Evolutionary conservation across 1,284 basidiomycete genomes (phyloP), one percentile per base, ranked within the genome.

Genomic region (Microstroma glucosiphilum): DNA sequence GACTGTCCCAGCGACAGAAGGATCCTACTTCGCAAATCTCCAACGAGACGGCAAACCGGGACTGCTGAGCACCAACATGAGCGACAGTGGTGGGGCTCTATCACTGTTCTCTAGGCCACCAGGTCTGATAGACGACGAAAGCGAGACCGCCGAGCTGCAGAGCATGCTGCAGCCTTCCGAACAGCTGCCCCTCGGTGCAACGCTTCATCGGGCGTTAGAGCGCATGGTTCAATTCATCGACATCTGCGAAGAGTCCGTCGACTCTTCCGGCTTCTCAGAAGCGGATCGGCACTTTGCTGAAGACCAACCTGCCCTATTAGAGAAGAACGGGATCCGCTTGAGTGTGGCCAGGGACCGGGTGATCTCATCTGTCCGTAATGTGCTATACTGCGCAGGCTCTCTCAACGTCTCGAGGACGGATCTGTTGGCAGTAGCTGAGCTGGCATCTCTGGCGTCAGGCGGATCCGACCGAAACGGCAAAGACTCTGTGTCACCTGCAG

Each of bases 371-470:
- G 62, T 73, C 42, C 63, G 71, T 2, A 65, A 67, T 17, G 59
- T 75, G 17, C 62, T 75, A 1, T 72, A 69, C 58, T 62, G 71
- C 9, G 62, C 69, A 11, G 71, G 72, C 49, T 61, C 66, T 2
- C 62, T 73, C 9, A 59, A 63, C 19, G 59, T 75, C 19, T 59
- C 69, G 0, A 37, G 30, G 30, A 57, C 40, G n/a, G 72, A 75
- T 42, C 43, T 71, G n/a, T 48, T 60, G 2, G 59, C 68, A 42
- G 48, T 69, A 19, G 68, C 71, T 26, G 69, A 68, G 53, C 66
- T 69, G 6, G 62, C 68, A 8, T 51, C 60, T 3, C 11, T 46
- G 2, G 12, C 40, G 9, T 12, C 55, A 7, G 48, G 57, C n/a
- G 26, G 23, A 4, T 40, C 51, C 0, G 55, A 43, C 23, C 23